These are phyloP conservation scores for Naganishia vaughanmartiniae DNA, from an alignment of 768 basidiomycete species.

Conservation along the genomic window DNA sequence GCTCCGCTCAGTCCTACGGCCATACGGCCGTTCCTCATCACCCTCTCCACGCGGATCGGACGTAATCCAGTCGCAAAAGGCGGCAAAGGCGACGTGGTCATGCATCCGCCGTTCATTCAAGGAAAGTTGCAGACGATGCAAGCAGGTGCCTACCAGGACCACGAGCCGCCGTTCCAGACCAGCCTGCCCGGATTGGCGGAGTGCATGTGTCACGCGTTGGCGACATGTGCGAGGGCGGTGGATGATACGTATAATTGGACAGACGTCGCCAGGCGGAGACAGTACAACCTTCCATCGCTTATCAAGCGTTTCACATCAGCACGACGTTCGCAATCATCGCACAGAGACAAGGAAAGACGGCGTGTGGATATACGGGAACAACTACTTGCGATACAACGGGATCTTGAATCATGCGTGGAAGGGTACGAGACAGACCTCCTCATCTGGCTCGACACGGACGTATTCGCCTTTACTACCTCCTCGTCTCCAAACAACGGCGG, in stretches of 20 bases:
- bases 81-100: background rate
- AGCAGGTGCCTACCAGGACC: background rate
- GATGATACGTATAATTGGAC: slow-evolving; percentile 25
- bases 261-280: background rate
- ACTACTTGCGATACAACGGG: background rate
- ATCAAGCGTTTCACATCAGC: background rate
- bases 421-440: slow-evolving; percentile 25
- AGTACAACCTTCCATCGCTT: slow-evolving; percentile 1
- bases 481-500: background rate
- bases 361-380: background rate
- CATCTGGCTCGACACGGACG: slow-evolving; percentile 27
- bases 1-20: slow-evolving; percentile 5
- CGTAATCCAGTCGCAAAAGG: slow-evolving; percentile 25
- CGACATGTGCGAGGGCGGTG: slow-evolving; percentile 1
- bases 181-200: slow-evolving; percentile 17
- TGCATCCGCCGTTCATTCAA: background rate
- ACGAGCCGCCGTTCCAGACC: slow-evolving; percentile 6
- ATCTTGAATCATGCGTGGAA: background rate
- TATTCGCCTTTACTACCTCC: slow-evolving; percentile 5
- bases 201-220: slow-evolving; percentile 12
- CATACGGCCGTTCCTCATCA: slow-evolving; percentile 22
- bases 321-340: no score
- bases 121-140: slow-evolving; percentile 14
- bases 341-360: no score
- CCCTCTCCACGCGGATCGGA: slow-evolving; percentile 19